Evolutionary conservation across 805 yeast genomes (phyloP).

Genomic region (Kodamaea leandrae): DNA sequence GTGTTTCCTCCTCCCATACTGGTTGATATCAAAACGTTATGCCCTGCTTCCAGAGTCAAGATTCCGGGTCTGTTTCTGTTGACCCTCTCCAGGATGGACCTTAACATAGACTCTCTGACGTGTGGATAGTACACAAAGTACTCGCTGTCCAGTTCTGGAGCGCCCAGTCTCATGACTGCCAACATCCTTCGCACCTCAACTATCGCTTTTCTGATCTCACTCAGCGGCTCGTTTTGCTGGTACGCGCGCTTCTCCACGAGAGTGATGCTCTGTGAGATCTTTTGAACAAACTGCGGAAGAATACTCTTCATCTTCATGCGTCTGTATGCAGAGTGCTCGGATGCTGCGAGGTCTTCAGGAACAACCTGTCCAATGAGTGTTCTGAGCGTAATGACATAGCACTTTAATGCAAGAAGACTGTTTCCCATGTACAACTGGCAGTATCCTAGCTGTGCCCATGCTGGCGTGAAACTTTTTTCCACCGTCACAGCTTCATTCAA

Average conservation of each 20-base stretch:
- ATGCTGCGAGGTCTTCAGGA: constrained; percentile 22
- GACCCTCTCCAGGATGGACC: constrained; percentile 28
- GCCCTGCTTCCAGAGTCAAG: constrained; percentile 37
- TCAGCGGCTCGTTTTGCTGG: constrained; percentile 31
- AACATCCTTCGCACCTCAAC: constrained; percentile 27
- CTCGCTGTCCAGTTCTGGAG: constrained; percentile 24
- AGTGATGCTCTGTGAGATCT: constrained; percentile 30
- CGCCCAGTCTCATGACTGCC: constrained; percentile 23
- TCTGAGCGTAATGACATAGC: constrained; percentile 33
- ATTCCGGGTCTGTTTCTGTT: constrained; percentile 35
- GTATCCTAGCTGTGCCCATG: constrained; percentile 45
- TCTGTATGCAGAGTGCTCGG: constrained; percentile 19
- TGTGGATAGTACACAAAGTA: constrained; percentile 28
- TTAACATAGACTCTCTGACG: constrained; percentile 20
- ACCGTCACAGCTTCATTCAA: constrained; percentile 29
- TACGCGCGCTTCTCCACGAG: constrained; percentile 37
- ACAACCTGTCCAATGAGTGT: constrained; percentile 29
- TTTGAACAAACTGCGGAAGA: constrained; percentile 40
- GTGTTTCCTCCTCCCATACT: constrained; percentile 14
- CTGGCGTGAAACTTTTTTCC: constrained; percentile 38
- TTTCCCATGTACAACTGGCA: constrained; percentile 42
- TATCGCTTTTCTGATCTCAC: constrained; percentile 23
- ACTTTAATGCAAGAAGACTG: constrained; percentile 30
- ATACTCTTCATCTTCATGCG: constrained; percentile 21
- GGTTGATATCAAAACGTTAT: constrained; percentile 29